A percentile compares a stretch with the other conserved stretches of the same genome.
Conservation (phyloP, 306 rosid species). For the Benincasa hispida region DNA sequence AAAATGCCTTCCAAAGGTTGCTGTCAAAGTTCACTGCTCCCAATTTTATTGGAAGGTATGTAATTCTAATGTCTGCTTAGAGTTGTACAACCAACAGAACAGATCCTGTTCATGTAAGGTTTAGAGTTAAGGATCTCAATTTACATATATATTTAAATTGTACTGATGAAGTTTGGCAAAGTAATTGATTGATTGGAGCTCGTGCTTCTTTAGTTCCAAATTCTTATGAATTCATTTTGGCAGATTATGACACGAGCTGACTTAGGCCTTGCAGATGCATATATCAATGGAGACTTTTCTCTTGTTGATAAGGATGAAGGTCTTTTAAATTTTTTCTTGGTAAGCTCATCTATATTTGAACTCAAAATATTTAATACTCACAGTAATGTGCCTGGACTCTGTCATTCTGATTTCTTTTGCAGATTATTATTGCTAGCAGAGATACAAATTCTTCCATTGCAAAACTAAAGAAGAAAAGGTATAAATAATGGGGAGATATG, state of each 20-base stretch:
- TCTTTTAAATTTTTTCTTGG: constrained; percentile 55
- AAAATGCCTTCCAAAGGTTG: constrained; percentile 30
- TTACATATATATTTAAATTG: background rate
- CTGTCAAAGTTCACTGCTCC: constrained; percentile 50
- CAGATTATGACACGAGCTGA: constrained; percentile 88
- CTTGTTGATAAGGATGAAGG: constrained; percentile 70
- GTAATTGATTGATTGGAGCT: background rate
- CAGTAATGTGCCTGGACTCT: background rate
- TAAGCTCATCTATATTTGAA: constrained; percentile 11
- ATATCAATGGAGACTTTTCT: constrained; percentile 66
- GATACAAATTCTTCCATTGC: constrained; percentile 41
- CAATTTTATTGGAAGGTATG: constrained; percentile 93
- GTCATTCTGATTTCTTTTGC: constrained; percentile 10
- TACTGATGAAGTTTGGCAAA: background rate
- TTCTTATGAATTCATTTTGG: background rate
- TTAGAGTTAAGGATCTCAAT: too few relatives aligned
- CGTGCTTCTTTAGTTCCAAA: background rate
- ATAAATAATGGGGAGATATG: background rate
- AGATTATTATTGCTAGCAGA: constrained; percentile 80
- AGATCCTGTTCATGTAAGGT: too few relatives aligned
- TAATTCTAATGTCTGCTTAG: background rate
- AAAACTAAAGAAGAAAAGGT: constrained; percentile 47
- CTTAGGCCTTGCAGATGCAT: constrained; percentile 92
- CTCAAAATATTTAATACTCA: background rate
- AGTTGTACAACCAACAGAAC: too few relatives aligned